A percentile compares a stretch with the other conserved stretches of the same genome.
phyloP scores from a whole-genome alignment of 495 filamentous ascomycete species.

The Talaromyces proteolyticus region DNA sequence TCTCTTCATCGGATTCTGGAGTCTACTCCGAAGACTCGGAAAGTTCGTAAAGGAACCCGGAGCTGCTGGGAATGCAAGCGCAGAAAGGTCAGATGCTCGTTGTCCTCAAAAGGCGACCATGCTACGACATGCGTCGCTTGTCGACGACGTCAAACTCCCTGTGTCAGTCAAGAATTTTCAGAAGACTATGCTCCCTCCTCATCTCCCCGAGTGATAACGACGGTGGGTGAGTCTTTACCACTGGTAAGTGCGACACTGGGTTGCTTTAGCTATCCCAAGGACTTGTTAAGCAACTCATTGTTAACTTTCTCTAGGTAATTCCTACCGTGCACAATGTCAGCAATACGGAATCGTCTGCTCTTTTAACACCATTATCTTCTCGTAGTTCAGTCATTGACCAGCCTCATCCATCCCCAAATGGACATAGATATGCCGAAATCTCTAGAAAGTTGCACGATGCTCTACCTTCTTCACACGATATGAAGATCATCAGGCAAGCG shows the following conservation, averaged over 20 bases:
- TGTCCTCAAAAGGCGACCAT: background rate
- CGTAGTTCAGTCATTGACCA: background rate
- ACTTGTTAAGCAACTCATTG: background rate
- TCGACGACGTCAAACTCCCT: slow-evolving; percentile 8
- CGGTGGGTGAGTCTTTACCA: background rate
- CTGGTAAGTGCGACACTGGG: background rate
- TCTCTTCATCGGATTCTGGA: background rate
- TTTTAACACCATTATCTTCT: slow-evolving; percentile 1
- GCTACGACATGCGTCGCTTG: slow-evolving; percentile 7
- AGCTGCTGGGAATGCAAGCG: slow-evolving; percentile 18
- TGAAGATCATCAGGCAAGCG: background rate
- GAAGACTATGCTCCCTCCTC: slow-evolving; percentile 8
- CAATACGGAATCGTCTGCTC: background rate
- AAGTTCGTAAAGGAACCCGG: slow-evolving; percentile 13
- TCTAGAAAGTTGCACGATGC: background rate
- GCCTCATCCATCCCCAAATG: background rate
- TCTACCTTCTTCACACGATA: background rate
- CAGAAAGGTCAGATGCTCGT: slow-evolving; percentile 15
- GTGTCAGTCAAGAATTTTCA: slow-evolving; percentile 11
- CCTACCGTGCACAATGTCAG: background rate
- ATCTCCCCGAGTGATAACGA: background rate
- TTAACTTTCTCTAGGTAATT: background rate
- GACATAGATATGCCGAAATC: background rate
- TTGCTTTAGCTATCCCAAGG: background rate
- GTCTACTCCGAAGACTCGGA: background rate